phyloP scores from a whole-genome alignment of 2,329 filamentous ascomycete genomes.

The Ophiostoma himal-ulmi region DNA sequence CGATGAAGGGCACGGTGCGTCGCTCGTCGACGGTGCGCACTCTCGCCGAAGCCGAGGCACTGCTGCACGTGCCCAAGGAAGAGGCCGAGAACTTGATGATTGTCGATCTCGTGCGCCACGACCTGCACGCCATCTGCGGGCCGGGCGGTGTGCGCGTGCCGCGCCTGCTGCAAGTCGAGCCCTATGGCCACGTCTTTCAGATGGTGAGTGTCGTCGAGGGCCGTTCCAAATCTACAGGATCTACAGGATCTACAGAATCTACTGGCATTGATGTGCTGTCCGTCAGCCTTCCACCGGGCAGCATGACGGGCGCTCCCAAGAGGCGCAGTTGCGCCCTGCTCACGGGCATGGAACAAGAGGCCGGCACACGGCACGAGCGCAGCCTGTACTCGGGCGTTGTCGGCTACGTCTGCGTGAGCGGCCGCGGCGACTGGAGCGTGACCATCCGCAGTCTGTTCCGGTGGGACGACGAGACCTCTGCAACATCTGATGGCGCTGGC shows the following conservation, averaged over 20 bases:
- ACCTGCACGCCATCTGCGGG: conserved; percentile 78
- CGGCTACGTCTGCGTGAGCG: conserved; percentile 82
- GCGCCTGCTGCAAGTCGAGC: conserved; percentile 78
- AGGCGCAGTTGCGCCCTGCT: conserved; percentile 85
- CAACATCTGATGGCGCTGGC: conserved; percentile 18
- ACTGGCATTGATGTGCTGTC: conserved; percentile 72
- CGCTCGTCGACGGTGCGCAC: conserved; percentile 63
- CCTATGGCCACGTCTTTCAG: conserved; percentile 85
- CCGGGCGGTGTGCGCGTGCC: conserved; percentile 67
- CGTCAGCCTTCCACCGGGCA: conserved; percentile 75
- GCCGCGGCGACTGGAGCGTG: conserved; percentile 84
- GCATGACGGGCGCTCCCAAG: conserved; percentile 96
- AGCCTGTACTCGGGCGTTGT: conserved; percentile 84
- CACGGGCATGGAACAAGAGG: conserved; percentile 54
- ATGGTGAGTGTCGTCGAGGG: conserved; percentile 87
- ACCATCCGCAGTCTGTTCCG: conserved; percentile 77
- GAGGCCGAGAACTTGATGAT: conserved; percentile 98
- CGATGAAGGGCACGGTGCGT: conserved; percentile 95
- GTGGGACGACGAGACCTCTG: conserved; percentile 54
- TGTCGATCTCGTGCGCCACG: conserved; percentile 90
- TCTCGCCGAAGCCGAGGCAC: conserved; percentile 61
- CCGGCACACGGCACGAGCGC: conserved; percentile 43
- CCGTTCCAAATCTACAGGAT: conserved; percentile 18
- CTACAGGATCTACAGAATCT: conserved; percentile 21
- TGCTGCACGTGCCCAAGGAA: conserved; percentile 79